These are phyloP conservation scores for Pneumocystis jirovecii DNA, from an alignment of 1,139 yeast genomes.

Conservation along the genomic window DNA sequence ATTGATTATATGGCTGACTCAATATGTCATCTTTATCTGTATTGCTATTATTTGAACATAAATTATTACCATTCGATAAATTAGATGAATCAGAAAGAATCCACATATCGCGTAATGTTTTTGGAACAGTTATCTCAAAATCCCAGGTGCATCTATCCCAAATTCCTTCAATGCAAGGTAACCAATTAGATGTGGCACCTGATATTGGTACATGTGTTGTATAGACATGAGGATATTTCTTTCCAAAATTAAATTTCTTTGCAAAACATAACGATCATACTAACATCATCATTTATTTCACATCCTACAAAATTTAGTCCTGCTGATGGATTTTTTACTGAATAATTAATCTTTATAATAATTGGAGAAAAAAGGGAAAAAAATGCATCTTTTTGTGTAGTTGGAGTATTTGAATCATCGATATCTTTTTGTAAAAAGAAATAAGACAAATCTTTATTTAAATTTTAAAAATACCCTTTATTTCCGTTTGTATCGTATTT, in stretches of 20 bases:
- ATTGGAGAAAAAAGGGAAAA: conserved; percentile 46
- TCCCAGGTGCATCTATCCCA: conserved; percentile 93
- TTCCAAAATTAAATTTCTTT: conserved; percentile 25
- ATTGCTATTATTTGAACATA: conserved; percentile 14
- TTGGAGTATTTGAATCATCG: conserved; percentile 8
- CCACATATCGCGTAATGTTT: conserved; percentile 49
- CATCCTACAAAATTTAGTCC: conserved; percentile 53
- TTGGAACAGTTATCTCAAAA: conserved; percentile 64
- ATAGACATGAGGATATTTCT: conserved; percentile 64
- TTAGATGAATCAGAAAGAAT: conserved; percentile 3
- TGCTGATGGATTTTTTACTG: conserved; percentile 47
- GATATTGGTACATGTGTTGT: conserved; percentile 69
- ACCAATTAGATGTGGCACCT: conserved; percentile 83
- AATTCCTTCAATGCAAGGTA: conserved; percentile 82
- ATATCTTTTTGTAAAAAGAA: conserved; percentile 21
- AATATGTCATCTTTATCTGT: conserved; percentile 7
- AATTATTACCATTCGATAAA: conserved; percentile 22
- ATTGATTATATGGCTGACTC: conserved; percentile 28
- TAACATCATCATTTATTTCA: conserved; percentile 8
- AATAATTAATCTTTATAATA: conserved; percentile 53
- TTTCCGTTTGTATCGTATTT: neutral
- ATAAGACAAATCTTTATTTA: neutral
- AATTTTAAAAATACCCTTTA: neutral
- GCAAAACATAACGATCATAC: conserved; percentile 24
- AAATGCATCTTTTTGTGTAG: conserved; percentile 3